These are phyloP conservation scores for Magnolia kwangsiensis DNA, from an alignment of 164 flowering plant species.

Conservation along the genomic window DNA sequence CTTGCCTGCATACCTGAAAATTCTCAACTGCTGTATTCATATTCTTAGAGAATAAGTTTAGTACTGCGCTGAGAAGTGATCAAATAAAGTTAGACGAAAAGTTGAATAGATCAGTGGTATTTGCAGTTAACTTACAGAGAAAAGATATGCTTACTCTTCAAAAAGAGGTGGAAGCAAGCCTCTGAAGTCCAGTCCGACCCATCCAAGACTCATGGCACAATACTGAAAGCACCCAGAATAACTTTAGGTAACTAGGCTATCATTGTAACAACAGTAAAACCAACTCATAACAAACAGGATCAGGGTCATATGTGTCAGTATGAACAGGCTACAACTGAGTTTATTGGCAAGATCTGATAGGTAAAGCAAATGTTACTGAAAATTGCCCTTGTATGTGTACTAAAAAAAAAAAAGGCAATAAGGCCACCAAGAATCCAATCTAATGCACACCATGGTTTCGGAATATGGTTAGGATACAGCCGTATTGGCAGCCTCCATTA, in stretches of 20 bases:
- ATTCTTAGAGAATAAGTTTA: constrained; percentile 83
- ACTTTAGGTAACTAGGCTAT: background rate
- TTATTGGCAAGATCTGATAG: background rate
- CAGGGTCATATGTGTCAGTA: background rate
- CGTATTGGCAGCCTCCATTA: too few species aligned
- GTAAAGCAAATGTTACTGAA: background rate
- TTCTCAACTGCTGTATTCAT: constrained; percentile 86
- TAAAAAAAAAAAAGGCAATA: background rate
- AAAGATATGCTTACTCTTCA: constrained; percentile 62
- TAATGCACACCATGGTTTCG: background rate
- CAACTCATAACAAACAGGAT: background rate
- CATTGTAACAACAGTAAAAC: background rate
- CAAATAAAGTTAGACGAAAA: constrained; percentile 6
- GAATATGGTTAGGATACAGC: background rate
- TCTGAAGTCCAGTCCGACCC: constrained; percentile 95
- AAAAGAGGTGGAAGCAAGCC: constrained; percentile 96
- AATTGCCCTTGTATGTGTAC: background rate
- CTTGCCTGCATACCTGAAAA: constrained; percentile 69
- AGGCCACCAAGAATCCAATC: background rate
- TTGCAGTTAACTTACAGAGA: background rate
- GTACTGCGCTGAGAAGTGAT: constrained; percentile 71
- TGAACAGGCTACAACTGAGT: too few species aligned
- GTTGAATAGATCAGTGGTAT: too few species aligned
- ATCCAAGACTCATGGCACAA: constrained; percentile 94
- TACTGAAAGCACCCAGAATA: constrained; percentile 43